Percentiles rank a stretch among this genome's conserved stretches.
phyloP scores from a whole-genome alignment of 2,329 filamentous ascomycete genomes.

The Fusarium liriodendri region DNA sequence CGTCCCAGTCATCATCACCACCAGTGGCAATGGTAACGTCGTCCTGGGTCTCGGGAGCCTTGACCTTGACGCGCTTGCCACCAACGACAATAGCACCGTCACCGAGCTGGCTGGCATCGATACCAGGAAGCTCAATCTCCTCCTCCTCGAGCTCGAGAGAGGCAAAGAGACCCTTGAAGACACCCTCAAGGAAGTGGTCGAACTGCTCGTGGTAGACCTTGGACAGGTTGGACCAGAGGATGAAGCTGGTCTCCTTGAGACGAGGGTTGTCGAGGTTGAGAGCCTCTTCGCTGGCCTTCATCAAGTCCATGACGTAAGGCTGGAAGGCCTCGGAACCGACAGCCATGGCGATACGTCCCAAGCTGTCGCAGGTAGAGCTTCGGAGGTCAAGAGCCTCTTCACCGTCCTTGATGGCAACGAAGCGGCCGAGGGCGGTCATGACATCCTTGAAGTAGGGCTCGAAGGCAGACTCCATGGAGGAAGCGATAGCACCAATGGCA shows the following conservation, averaged over 20 bases:
- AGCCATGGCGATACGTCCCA: constrained; percentile 91
- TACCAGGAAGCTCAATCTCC: constrained; percentile 81
- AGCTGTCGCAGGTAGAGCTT: constrained; percentile 89
- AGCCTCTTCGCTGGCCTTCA: constrained; percentile 92
- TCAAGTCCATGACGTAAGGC: constrained; percentile 89
- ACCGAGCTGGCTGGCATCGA: constrained; percentile 67
- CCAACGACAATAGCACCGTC: constrained; percentile 82
- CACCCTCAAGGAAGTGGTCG: constrained; percentile 79
- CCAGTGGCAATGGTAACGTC: constrained; percentile 67
- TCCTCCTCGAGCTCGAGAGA: constrained; percentile 91
- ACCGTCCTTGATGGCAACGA: constrained; percentile 85
- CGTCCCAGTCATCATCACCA: constrained; percentile 65
- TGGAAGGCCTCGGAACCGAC: constrained; percentile 90
- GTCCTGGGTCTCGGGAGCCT: constrained; percentile 63
- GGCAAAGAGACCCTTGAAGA: constrained; percentile 83
- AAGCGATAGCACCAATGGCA: constrained; percentile 90
- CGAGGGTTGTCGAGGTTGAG: constrained; percentile 89
- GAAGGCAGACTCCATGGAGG: constrained; percentile 85
- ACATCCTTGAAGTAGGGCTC: constrained; percentile 91
- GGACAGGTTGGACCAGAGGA: constrained; percentile 93
- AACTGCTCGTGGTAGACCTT: constrained; percentile 93
- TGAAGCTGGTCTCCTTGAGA: constrained; percentile 95
- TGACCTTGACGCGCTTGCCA: constrained; percentile 88
- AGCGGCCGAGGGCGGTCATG: constrained; percentile 89
- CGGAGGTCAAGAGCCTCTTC: constrained; percentile 92